Base-by-base conservation (phyloP, 768 basidiomycete species). In the Tylopilus plumbeoviolaceoides region DNA sequence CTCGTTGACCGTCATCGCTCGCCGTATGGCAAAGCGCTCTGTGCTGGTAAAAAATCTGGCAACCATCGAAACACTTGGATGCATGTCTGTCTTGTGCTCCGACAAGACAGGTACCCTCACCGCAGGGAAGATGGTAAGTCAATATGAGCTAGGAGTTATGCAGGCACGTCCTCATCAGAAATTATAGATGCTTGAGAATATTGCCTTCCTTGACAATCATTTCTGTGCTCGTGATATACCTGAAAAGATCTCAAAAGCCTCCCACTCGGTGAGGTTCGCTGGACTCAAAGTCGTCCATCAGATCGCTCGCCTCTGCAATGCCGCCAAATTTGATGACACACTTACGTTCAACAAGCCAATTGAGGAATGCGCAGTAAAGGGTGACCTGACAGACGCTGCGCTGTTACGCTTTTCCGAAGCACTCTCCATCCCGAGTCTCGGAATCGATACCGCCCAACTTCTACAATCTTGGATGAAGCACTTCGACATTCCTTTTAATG, bases 71-170 rank as follows among this genome's bases (percentile, higher is more conserved):
- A 78, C 77, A 1, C 70, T 81, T 30, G 80, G 80, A 4, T 69
- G 71, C 27, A 77, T 82, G 64, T 73, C 75, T 7, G 73, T 79
- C 40, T 54, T 82, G 15, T 78, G 78, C 61, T 76, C 77, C 8
- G 80, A 82, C 68, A 82, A 82, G 60, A 76, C 77, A 2, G 77
- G 77, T 23, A 79, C 75, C 1, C 68, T 81, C 25, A 80, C 75
- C 0, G 64, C 74, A 30, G 75, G 74, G 11, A 70, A 67, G 54
- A 81, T 81, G 80, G 70, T 70, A 43, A 48, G 65, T 54, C 38
- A 3, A 4, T 12, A 8, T 23, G 12, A 9, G 15, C 12, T 25
- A 18, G n/a, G 21, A 30, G 14, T 30, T 23, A 27, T 11, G 5
- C 10, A 1, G 18, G 12, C 18, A 17, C 10, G n/a, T 46, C 23